Conservation (phyloP, 2,329 filamentous ascomycete genomes). For the Colletotrichum destructivum region DNA sequence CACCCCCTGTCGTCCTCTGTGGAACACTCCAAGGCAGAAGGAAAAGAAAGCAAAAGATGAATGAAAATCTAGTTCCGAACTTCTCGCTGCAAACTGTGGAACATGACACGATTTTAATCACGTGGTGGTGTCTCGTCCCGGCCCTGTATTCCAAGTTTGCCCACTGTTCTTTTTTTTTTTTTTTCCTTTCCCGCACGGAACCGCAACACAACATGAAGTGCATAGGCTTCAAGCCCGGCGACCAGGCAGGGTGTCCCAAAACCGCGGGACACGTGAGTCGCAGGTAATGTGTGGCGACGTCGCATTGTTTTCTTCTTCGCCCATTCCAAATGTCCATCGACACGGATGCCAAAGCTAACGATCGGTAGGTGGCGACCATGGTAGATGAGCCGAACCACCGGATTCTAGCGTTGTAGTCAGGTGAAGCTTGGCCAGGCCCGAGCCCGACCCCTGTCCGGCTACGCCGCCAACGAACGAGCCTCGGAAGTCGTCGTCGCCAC, state of each 20-base stretch:
- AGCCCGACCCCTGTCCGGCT: slow-evolving; percentile 26
- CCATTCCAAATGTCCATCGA: slow-evolving; percentile 28
- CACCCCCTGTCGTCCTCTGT: slow-evolving; percentile 5
- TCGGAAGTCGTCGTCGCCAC: slow-evolving; percentile 21
- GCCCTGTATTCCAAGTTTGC: slow-evolving; percentile 14
- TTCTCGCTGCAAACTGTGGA: slow-evolving; percentile 12
- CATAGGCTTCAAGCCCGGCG: background rate
- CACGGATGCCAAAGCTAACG: slow-evolving; percentile 4
- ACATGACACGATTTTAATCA: slow-evolving; percentile 26
- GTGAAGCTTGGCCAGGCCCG: slow-evolving; percentile 15
- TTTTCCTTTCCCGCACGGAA: background rate
- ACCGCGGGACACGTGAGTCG: slow-evolving; percentile 24
- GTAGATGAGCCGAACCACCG: slow-evolving; percentile 21
- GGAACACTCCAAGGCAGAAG: background rate
- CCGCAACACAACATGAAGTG: background rate
- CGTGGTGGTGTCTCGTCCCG: slow-evolving; percentile 18
- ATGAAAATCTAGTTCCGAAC: background rate
- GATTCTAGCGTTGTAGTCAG: slow-evolving; percentile 27
- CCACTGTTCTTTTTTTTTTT: background rate
- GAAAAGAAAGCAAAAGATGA: background rate
- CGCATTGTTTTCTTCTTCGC: slow-evolving; percentile 20
- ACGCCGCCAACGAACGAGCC: slow-evolving; percentile 31
- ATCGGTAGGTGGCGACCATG: background rate
- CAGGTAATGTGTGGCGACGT: slow-evolving; percentile 1
- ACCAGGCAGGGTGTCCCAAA: slow-evolving; percentile 16